phyloP scores from a whole-genome alignment of 306 rosid species.

The Luffa aegyptiaca region DNA sequence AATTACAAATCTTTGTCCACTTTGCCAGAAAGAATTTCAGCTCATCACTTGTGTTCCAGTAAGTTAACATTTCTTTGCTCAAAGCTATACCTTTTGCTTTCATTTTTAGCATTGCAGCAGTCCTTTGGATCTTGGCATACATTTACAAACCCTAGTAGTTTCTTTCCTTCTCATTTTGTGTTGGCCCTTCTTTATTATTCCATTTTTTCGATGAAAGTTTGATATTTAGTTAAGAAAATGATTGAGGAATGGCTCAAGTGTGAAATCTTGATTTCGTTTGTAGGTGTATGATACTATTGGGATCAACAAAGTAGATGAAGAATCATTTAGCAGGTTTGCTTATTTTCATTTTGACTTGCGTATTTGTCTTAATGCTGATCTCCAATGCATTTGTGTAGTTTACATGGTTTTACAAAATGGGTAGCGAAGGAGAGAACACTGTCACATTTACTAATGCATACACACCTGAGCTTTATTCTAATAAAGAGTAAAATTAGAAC shows the following conservation, averaged over 20 bases:
- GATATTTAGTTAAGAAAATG: neutral
- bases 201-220: neutral
- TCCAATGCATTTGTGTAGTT: neutral
- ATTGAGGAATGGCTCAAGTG: slow-evolving; percentile 20
- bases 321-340: slow-evolving; percentile 39
- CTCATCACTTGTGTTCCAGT: slow-evolving; percentile 96
- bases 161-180: neutral
- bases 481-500: neutral
- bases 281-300: slow-evolving; percentile 94
- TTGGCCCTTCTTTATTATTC: neutral
- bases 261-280: slow-evolving; percentile 25
- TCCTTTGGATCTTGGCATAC: neutral
- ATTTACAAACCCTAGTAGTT: neutral
- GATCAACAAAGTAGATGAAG: slow-evolving; percentile 78
- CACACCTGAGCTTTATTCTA: neutral
- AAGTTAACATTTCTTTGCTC: slow-evolving; percentile 43
- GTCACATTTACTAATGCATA: neutral
- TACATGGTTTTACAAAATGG: neutral
- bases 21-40: slow-evolving; percentile 97
- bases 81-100: slow-evolving; percentile 5
- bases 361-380: neutral
- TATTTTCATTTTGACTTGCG: neutral
- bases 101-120: neutral
- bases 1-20: slow-evolving; percentile 95
- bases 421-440: neutral